Evolutionary conservation across 176 grass and related monocot genomes (phyloP).

Genomic region (Triticum turgidum): DNA sequence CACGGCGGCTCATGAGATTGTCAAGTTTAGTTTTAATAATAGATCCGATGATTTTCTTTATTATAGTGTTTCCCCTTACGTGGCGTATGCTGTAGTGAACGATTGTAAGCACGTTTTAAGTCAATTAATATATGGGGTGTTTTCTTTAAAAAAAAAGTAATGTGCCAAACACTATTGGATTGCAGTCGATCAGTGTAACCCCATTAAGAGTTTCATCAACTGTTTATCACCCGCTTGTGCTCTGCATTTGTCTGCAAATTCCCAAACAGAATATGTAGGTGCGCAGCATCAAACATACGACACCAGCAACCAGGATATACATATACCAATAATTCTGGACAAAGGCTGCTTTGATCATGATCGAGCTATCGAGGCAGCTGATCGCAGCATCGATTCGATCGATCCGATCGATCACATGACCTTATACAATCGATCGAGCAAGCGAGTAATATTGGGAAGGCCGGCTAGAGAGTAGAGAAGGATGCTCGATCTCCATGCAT

Average conservation of each 20-base stretch:
- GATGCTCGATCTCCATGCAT: background rate
- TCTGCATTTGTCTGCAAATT: background rate
- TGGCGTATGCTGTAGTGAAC: too few relatives aligned
- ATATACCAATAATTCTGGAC: background rate
- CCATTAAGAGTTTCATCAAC: background rate
- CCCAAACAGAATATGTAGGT: slow-evolving; percentile 9
- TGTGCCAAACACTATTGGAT: too few relatives aligned
- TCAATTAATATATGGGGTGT: too few relatives aligned
- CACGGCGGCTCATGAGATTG: too few relatives aligned
- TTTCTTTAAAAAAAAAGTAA: too few relatives aligned
- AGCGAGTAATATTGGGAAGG: background rate
- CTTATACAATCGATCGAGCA: background rate
- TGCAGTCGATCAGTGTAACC: too few relatives aligned
- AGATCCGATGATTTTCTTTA: too few relatives aligned
- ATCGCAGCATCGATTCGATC: background rate
- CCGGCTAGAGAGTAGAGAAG: background rate
- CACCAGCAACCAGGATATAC: too few relatives aligned
- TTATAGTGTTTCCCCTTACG: too few relatives aligned
- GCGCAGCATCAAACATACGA: too few relatives aligned
- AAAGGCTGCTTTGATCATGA: background rate
- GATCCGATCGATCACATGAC: background rate
- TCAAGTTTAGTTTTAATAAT: too few relatives aligned
- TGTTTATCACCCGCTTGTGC: background rate
- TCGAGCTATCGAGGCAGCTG: background rate
- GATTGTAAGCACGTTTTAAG: too few relatives aligned